Base-by-base conservation (phyloP, 2,329 filamentous ascomycete species). In the Fusarium tuaranense region DNA sequence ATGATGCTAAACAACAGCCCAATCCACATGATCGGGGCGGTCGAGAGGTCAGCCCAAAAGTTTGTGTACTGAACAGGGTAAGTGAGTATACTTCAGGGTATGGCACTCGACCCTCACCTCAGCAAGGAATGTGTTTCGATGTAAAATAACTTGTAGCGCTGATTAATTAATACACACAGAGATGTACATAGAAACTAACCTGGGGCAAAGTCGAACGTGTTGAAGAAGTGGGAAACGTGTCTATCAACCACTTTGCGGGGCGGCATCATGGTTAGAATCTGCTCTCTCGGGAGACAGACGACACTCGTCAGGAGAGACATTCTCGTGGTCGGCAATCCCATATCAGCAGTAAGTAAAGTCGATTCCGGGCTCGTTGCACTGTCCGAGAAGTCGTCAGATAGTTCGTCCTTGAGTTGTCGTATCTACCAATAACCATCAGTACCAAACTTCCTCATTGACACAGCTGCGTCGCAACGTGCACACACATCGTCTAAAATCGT, bases 141-240 rank as follows among this genome's bases (percentile, higher is more conserved):
- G 34, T 1, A 59, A 9, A 39, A 39, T 39, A 4, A 27, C 55
- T 39, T 3, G 18, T 25, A 3, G 20, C 5, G 8, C 20, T 12
- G 5, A 5, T 25, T 18, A 25, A 18, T 7, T 4, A 8, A 14
- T 30, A 5, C n/a, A 2, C 25, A 27, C 1, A 20, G 2, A 3
- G 0, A 6, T 5, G 3, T 7, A 22, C 6, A 38, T 18, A 10
- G 3, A 38, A 38, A 27, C 34, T 27, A 39, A 71, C 69, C 22
- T 12, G 69, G 63, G 10, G 66, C 67, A 25, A 71, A 66, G 38
- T 75, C 70, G 10, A 75, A 76, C 4, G 51, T 55, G 27, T 75
- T 76, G n/a, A 76, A 76, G 27, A 75, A 76, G 2, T 71, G 65
- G 6, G 70, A 75, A 25, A 75, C 46, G 4, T 71, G 63, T 64